A percentile compares a stretch with the other conserved stretches of the same genome.
phyloP scores from a whole-genome alignment of 2,329 filamentous ascomycete genomes.

The Pseudocercospora pini-densiflorae region DNA sequence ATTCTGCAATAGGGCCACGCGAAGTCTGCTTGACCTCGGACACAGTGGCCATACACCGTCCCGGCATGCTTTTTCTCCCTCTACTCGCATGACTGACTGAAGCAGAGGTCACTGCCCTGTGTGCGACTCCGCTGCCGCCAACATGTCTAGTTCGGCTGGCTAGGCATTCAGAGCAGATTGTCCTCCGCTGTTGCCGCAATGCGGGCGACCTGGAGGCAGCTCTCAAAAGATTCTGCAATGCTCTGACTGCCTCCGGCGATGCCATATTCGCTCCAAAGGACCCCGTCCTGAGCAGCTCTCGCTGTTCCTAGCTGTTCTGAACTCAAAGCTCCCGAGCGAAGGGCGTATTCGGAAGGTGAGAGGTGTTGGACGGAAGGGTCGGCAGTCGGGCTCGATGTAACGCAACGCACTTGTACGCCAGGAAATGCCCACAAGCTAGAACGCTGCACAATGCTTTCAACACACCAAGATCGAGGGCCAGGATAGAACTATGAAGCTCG shows the following conservation, averaged over 20 bases:
- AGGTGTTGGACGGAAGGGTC: background rate
- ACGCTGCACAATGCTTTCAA: background rate
- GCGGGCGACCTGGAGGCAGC: conserved; percentile 15
- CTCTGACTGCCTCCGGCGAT: conserved; percentile 29
- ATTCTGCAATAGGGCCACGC: conserved; percentile 82
- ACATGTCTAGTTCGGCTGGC: conserved; percentile 14
- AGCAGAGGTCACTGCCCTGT: background rate
- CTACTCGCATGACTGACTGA: background rate
- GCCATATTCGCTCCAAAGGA: conserved; percentile 25
- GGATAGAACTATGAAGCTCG: background rate
- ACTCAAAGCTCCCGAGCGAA: conserved; percentile 10
- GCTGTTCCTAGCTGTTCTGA: conserved; percentile 14
- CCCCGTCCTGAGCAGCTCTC: conserved; percentile 13
- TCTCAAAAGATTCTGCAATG: conserved; percentile 31
- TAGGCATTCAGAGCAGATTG: conserved; percentile 33
- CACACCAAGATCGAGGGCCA: background rate
- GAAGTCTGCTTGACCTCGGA: conserved; percentile 33
- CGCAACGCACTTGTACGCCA: background rate
- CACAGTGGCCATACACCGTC: conserved; percentile 36
- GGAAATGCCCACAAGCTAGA: background rate
- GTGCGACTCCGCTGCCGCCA: background rate
- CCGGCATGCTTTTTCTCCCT: background rate
- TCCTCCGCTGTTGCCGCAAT: conserved; percentile 28
- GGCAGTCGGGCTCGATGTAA: too few species aligned
- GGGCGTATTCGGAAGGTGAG: background rate